Base-by-base conservation (phyloP, 108 stramenopile species). In the Schizochytrium sp. region DNA sequence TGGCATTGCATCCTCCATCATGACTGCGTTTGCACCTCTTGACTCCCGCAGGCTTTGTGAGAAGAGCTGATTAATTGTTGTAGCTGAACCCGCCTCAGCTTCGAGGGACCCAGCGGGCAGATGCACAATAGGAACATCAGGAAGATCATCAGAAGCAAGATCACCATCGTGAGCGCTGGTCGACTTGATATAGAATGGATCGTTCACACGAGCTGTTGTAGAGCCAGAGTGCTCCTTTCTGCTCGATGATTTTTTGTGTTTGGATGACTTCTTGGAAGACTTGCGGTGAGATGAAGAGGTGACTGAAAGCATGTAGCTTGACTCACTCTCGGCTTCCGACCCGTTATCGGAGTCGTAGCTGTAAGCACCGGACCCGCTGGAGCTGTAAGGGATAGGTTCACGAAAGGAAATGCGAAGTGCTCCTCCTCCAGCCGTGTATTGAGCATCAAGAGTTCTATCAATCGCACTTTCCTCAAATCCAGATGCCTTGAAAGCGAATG, bases 1-100 rank as follows among this genome's bases (percentile, higher is more conserved):
- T 49, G 76, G 76, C 76, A 83, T 83, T 47, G 76, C 76, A 40
- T 83, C 76, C 15, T 83, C 76, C 10, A 83, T 38, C 47, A 83
- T 38, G 5, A 53, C 76, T 38, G 28, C 28, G 5, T 42, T 42
- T 8, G n/a, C 72, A 8, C 17, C 53, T 0, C 76, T 83, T 10
- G 50, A 47, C 53, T 7, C 5, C 7, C 47, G 50, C 64, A 69
- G 10, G 64, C 64, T 69, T 15, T 69, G 64, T 15, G 64, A 69
- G 28, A 55, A 40, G 38, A 83, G 28, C 19, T 55, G 50, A 7
- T 28, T 46, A 42, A 83, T 46, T 3, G 76, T 83, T 0, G 76
- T 83, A 5, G 76, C 28, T n/a, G 28, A 28, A 15, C 44, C 42
- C 15, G 19, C 28, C 1, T 41, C 40, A 15, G 28, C 76, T 17